Evolutionary conservation across 495 filamentous ascomycete genomes (phyloP).

Genomic region (Penicillium cataractarum): DNA sequence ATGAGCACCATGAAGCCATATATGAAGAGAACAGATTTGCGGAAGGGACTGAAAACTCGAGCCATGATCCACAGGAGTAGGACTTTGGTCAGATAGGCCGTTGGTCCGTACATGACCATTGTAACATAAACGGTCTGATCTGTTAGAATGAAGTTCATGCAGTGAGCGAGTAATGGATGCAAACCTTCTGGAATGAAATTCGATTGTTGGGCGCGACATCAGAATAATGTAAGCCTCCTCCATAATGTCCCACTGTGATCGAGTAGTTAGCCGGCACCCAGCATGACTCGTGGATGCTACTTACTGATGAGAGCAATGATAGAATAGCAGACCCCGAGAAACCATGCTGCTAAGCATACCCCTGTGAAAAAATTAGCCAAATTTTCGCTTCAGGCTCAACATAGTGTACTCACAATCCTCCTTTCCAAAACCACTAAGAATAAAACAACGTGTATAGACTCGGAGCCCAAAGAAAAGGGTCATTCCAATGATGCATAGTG

Average conservation of each 20-base stretch:
- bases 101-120: constrained; percentile 47
- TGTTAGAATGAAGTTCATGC: background rate
- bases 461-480: constrained; percentile 31
- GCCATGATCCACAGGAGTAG: constrained; percentile 45
- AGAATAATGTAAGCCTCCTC: constrained; percentile 21
- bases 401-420: constrained; percentile 32
- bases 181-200: background rate
- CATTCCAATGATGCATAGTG: constrained; percentile 32
- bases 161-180: background rate
- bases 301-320: constrained; percentile 32
- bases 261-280: constrained; percentile 3
- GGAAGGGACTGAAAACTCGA: constrained; percentile 42
- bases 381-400: background rate
- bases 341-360: constrained; percentile 17
- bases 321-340: constrained; percentile 33
- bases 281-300: background rate
- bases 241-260: constrained; percentile 30
- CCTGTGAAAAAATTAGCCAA: constrained; percentile 3
- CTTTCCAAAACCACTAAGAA: constrained; percentile 29
- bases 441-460: constrained; percentile 27
- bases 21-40: constrained; percentile 38
- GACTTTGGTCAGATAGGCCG: constrained; percentile 44
- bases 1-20: constrained; percentile 42
- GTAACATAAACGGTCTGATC: constrained; percentile 31
- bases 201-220: background rate